Evolutionary conservation across 1,284 basidiomycete species (phyloP).

Genomic region (Malassezia slooffiae): DNA sequence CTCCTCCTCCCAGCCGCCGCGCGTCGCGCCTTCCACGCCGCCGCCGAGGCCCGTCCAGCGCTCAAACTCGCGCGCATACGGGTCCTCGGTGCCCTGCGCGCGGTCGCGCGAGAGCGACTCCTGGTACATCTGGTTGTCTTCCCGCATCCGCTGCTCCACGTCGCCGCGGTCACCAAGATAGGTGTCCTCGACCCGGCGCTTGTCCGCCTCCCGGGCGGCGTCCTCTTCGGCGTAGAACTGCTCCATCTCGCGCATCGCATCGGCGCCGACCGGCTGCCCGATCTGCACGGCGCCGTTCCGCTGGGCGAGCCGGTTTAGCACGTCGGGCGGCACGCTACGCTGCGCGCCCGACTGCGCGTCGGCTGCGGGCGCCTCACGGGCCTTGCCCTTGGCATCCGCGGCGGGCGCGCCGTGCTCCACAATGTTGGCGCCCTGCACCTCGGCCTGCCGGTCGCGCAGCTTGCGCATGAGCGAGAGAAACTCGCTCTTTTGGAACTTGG

Average conservation of each 20-base stretch:
- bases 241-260: conserved; percentile 19
- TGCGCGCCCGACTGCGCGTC: conserved; percentile 17
- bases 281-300: conserved; percentile 3
- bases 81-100: conserved; percentile 1
- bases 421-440: conserved; percentile 69
- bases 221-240: conserved; percentile 44
- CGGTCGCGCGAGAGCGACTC: neutral
- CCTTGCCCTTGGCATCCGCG: conserved; percentile 36
- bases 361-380: conserved; percentile 2
- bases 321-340: too few species aligned
- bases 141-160: conserved; percentile 28
- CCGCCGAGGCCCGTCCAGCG: conserved; percentile 29
- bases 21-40: conserved; percentile 21
- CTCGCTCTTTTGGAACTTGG: conserved; percentile 76
- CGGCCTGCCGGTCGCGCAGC: conserved; percentile 68
- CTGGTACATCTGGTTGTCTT: conserved; percentile 22
- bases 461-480: conserved; percentile 80
- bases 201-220: conserved; percentile 23
- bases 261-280: neutral
- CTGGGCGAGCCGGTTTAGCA: neutral
- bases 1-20: conserved; percentile 28
- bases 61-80: conserved; percentile 31
- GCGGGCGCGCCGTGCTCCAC: conserved; percentile 49
- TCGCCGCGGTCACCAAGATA: conserved; percentile 41
- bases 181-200: conserved; percentile 16